phyloP scores from a whole-genome alignment of 164 flowering plant species.

The Sextonia rubra region DNA sequence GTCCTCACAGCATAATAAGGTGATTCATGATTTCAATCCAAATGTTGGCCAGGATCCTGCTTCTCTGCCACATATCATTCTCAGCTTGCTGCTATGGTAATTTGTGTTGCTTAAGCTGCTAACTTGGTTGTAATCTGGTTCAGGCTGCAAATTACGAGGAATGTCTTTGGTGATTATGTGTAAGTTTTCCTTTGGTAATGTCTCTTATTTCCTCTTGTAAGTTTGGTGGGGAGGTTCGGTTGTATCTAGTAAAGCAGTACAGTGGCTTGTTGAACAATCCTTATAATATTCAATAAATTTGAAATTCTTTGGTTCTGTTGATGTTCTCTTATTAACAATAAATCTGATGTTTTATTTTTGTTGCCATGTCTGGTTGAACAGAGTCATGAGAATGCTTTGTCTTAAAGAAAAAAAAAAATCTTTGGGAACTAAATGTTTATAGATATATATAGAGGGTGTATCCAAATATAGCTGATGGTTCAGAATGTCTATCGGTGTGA shows the following conservation, averaged over 20 bases:
- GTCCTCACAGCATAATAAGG: conserved; percentile 51
- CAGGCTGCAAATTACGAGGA: too few species aligned
- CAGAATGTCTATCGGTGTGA: too few species aligned
- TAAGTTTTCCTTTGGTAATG: neutral
- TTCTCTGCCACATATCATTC: neutral
- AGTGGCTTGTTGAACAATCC: neutral
- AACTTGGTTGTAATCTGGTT: neutral
- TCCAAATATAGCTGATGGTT: too few species aligned
- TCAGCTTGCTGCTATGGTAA: neutral
- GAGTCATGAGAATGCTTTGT: too few species aligned
- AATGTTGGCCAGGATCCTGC: neutral
- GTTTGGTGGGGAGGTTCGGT: neutral
- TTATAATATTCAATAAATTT: neutral
- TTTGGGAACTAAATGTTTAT: too few species aligned
- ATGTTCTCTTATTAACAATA: neutral
- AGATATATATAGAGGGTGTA: too few species aligned
- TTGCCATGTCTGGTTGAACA: too few species aligned
- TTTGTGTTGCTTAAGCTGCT: neutral
- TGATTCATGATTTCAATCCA: neutral
- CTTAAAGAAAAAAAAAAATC: too few species aligned
- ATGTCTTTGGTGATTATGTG: neutral
- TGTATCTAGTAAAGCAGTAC: conserved; percentile 6
- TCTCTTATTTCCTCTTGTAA: conserved; percentile 4
- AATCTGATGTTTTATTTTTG: too few species aligned
- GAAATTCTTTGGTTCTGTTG: conserved; percentile 1